phyloP scores from a whole-genome alignment of 164 flowering plant species.

The Warburgia ugandensis region DNA sequence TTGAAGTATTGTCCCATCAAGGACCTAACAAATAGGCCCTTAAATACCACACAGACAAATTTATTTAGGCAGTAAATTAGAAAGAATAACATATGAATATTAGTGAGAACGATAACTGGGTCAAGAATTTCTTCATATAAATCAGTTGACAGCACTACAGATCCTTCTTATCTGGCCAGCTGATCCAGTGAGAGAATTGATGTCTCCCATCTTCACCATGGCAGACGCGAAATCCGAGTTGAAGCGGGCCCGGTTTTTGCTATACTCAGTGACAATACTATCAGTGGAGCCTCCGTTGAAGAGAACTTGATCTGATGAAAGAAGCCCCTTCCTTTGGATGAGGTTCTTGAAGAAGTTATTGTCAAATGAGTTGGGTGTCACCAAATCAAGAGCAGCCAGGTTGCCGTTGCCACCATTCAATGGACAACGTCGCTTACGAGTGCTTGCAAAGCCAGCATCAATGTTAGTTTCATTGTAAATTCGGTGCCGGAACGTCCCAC shows the following conservation, averaged over 20 bases:
- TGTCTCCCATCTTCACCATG: conserved; percentile 19
- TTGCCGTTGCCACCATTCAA: conserved; percentile 15
- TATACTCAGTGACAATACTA: conserved; percentile 5
- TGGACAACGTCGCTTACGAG: conserved; percentile 28
- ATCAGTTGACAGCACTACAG: no score
- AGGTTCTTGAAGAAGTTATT: conserved; percentile 45
- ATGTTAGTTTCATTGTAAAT: conserved; percentile 35
- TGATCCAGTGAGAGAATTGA: conserved; percentile 27
- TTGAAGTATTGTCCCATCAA: no score
- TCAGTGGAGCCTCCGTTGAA: conserved; percentile 15
- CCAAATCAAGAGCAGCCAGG: conserved; percentile 41
- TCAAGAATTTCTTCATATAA: no score
- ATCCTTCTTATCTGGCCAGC: conserved; percentile 34
- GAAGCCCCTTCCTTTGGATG: conserved; percentile 11
- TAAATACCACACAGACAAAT: no score
- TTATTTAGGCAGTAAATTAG: no score
- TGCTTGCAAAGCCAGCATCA: conserved; percentile 33
- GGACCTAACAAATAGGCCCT: no score
- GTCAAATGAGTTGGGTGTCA: conserved; percentile 37
- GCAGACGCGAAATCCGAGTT: conserved; percentile 10
- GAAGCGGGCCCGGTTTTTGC: conserved; percentile 3
- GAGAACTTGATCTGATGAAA: conserved; percentile 11
- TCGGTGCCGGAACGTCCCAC: conserved; percentile 18
- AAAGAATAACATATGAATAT: no score
- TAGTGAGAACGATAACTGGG: no score